These are phyloP conservation scores for Scytalidium lignicola DNA, from an alignment of 2,329 filamentous ascomycete genomes.

Conservation along the genomic window DNA sequence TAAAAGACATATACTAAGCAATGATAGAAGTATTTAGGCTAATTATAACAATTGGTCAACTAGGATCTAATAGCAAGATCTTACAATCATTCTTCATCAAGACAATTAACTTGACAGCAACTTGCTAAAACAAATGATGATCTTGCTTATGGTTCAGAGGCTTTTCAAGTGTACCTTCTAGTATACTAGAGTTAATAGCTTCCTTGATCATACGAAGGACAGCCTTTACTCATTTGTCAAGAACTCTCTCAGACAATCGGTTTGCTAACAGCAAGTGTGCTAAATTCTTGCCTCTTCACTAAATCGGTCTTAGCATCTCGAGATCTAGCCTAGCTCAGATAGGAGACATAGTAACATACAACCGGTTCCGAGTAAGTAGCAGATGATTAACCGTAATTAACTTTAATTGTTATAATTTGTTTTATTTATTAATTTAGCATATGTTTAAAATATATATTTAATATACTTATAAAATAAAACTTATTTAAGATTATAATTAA, in stretches of 20 bases:
- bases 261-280: slow-evolving; percentile 17
- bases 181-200: slow-evolving; percentile 18
- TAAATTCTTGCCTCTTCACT: slow-evolving; percentile 21
- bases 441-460: no score
- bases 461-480: no score
- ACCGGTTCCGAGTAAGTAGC: no score
- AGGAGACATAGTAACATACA: slow-evolving; percentile 48
- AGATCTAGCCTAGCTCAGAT: slow-evolving; percentile 49
- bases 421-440: no score
- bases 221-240: slow-evolving; percentile 22
- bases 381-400: no score
- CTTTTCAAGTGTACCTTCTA: slow-evolving; percentile 22
- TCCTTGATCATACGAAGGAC: slow-evolving; percentile 22
- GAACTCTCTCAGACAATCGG: slow-evolving; percentile 18
- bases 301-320: slow-evolving; percentile 52
- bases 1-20: slow-evolving; percentile 1
- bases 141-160: slow-evolving; percentile 27
- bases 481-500: no score
- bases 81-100: slow-evolving; percentile 58
- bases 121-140: slow-evolving; percentile 43
- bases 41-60: slow-evolving; percentile 37
- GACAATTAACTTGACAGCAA: slow-evolving; percentile 57
- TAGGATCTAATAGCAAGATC: slow-evolving; percentile 46
- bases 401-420: no score
- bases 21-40: slow-evolving; percentile 48